A percentile compares a stretch with the other conserved stretches of the same genome.
Conservation (phyloP, 2,329 filamentous ascomycete species). For the Colletotrichum liaoningense region DNA sequence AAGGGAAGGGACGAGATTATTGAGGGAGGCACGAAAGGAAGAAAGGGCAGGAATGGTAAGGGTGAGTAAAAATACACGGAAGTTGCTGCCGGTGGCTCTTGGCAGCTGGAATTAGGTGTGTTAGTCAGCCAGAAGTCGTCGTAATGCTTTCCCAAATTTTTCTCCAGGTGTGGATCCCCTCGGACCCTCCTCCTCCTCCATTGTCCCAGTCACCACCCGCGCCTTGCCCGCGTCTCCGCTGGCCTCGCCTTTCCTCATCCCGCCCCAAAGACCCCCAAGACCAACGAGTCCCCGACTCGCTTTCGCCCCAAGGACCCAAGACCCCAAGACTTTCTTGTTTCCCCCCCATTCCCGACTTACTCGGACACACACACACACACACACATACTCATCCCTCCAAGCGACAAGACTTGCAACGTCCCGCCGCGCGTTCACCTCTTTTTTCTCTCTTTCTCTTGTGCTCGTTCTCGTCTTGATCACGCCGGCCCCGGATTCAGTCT, state of each 20-base stretch:
- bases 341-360: neutral
- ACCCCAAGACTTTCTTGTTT: constrained; percentile 25
- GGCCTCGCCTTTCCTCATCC: neutral
- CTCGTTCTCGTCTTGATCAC: neutral
- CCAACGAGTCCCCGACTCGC: neutral
- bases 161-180: constrained; percentile 20
- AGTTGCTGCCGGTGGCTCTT: constrained; percentile 32
- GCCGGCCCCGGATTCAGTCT: neutral
- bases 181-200: neutral
- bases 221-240: neutral
- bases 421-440: neutral
- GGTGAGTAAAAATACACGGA: constrained; percentile 2
- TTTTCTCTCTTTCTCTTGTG: neutral
- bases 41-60: neutral
- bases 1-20: neutral
- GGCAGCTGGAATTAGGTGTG: constrained; percentile 4
- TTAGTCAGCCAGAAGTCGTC: constrained; percentile 35
- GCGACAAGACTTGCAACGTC: constrained; percentile 6
- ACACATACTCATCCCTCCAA: neutral
- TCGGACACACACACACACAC: neutral
- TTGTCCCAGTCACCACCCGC: neutral
- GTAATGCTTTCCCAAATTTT: constrained; percentile 36
- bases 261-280: constrained; percentile 4
- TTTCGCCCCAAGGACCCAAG: constrained; percentile 10
- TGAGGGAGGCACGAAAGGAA: neutral